These are phyloP conservation scores for Syncephalis fuscata DNA, from an alignment of 371 early-diverging fungal genomes.

Conservation along the genomic window DNA sequence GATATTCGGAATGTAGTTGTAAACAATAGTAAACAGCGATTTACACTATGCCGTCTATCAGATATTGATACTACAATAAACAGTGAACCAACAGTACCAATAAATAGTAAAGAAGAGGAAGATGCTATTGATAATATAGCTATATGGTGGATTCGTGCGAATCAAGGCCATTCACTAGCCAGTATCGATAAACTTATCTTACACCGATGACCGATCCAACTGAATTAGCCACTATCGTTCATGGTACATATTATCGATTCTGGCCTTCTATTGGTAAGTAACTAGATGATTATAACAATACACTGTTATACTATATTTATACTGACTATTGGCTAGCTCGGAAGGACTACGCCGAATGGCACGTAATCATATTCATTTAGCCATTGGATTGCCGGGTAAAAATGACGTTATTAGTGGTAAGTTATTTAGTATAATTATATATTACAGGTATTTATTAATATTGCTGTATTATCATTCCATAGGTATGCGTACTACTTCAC, in stretches of 20 bases:
- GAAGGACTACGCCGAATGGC: conserved; percentile 55
- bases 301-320: not conserved
- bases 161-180: conserved; percentile 67
- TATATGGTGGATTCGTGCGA: conserved; percentile 56
- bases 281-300: not conserved
- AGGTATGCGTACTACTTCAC: conserved; percentile 36
- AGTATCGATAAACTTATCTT: conserved; percentile 15
- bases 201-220: conserved; percentile 27
- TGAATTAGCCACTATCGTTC: conserved; percentile 41
- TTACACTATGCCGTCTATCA: conserved; percentile 21
- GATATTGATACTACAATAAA: no score
- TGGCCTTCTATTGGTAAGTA: conserved; percentile 41
- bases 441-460: no score
- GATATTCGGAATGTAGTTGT: conserved; percentile 42
- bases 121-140: conserved; percentile 8
- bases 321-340: conserved; percentile 7
- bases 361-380: conserved; percentile 85
- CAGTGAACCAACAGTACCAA: no score
- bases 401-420: conserved; percentile 48
- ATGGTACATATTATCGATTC: conserved; percentile 45
- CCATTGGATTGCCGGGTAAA: conserved; percentile 47
- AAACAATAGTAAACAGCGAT: conserved; percentile 69
- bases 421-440: conserved; percentile 8
- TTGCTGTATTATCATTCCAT: no score
- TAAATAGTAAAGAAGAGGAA: conserved; percentile 7